Conservation (phyloP, 371 early-diverging fungal genomes). For the Mucor irregularis region DNA sequence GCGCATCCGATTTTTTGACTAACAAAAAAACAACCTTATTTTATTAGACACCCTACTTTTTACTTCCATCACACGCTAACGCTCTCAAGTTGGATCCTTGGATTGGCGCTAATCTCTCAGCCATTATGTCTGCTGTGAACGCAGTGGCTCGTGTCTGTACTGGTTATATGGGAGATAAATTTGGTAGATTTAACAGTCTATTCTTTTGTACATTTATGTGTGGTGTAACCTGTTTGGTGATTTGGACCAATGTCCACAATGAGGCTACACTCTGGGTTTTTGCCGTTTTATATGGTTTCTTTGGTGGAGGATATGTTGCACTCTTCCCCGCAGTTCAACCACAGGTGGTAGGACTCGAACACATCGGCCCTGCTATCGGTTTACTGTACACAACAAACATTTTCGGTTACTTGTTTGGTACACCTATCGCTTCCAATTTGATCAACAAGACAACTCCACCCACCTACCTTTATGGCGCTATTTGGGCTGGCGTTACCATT, state of each 20-base stretch:
- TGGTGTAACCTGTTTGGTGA: conserved; percentile 32
- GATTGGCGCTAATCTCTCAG: conserved; percentile 31
- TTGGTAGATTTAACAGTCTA: conserved; percentile 58
- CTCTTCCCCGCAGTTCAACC: conserved; percentile 54
- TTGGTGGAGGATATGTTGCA: conserved; percentile 56
- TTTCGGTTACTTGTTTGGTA: conserved; percentile 56
- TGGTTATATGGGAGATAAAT: conserved; percentile 52
- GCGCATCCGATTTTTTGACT: too few species aligned
- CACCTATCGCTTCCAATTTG: conserved; percentile 51
- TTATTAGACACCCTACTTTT: conserved; percentile 28
- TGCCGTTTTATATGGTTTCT: conserved; percentile 47
- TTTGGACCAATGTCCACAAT: conserved; percentile 41
- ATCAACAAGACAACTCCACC: conserved; percentile 33
- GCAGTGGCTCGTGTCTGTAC: conserved; percentile 43
- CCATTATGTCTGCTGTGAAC: conserved; percentile 48
- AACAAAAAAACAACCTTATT: conserved; percentile 11
- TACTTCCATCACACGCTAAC: conserved; percentile 33
- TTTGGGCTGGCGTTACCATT: conserved; percentile 32
- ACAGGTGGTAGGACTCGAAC: conserved; percentile 50
- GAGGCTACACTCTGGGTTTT: conserved; percentile 36
- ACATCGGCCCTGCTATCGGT: conserved; percentile 54
- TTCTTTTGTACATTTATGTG: conserved; percentile 42
- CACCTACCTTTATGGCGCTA: conserved; percentile 32
- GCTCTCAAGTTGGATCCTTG: conserved; percentile 24
- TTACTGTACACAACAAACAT: conserved; percentile 52